A percentile compares a stretch with the other conserved stretches of the same genome.
Evolutionary conservation across 768 basidiomycete genomes (phyloP).

Genomic region (Boletus reticulatus): DNA sequence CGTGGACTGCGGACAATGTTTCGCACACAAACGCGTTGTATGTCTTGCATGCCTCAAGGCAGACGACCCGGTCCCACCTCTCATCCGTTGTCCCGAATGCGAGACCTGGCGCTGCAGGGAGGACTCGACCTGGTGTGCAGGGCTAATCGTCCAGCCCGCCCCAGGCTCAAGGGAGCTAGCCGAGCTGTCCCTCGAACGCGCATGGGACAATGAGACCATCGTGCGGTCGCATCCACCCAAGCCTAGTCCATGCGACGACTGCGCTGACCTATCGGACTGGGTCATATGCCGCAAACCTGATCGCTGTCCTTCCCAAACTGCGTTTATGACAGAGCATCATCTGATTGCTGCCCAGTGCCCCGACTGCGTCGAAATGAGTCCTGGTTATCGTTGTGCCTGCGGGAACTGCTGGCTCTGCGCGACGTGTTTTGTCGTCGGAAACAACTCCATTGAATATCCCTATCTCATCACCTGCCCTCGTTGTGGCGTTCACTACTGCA

Average conservation of each 20-base stretch:
- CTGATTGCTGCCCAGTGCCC: neutral
- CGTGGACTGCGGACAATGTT: conserved; percentile 2
- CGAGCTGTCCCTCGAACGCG: neutral
- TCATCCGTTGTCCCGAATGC: conserved; percentile 8
- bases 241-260: conserved; percentile 7
- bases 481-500: conserved; percentile 11
- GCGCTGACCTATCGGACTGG: neutral
- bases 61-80: neutral
- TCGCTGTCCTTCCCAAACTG: conserved; percentile 9
- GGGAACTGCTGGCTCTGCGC: neutral
- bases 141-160: conserved; percentile 6
- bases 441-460: neutral
- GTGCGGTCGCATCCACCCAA: conserved; percentile 13
- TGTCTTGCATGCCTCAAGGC: conserved; percentile 6
- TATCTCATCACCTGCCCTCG: conserved; percentile 12
- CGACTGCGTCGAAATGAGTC: conserved; percentile 1
- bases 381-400: conserved; percentile 3
- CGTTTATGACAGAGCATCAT: neutral
- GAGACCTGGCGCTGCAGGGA: conserved; percentile 8
- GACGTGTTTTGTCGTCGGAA: neutral
- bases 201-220: conserved; percentile 10
- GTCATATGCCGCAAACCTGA: neutral
- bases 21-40: neutral
- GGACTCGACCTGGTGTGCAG: conserved; percentile 19
- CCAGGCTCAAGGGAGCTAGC: conserved; percentile 2